Conservation (phyloP, 1,284 basidiomycete species). For the Moesziomyces globuligerus region DNA sequence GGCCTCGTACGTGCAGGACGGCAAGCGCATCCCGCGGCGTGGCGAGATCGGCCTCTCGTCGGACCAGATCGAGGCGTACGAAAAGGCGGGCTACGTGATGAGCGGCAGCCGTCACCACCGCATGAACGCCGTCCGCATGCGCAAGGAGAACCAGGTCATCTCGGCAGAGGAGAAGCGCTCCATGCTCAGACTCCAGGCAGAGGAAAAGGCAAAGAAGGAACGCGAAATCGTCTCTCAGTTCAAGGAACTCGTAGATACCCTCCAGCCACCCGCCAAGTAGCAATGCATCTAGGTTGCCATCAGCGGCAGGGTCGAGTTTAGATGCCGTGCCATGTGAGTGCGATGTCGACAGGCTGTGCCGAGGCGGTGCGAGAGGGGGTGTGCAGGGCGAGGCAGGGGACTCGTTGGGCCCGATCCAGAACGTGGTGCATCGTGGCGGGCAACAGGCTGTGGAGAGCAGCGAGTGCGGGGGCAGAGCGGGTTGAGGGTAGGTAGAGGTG, state of each 20-base stretch:
- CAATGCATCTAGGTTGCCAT: not conserved
- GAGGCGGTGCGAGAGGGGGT: constrained; percentile 5
- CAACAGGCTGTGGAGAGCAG: constrained; percentile 1
- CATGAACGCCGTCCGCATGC: constrained; percentile 94
- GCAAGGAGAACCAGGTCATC: constrained; percentile 99
- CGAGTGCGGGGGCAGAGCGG: not conserved
- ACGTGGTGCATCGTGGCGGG: not conserved
- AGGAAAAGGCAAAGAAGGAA: constrained; percentile 90
- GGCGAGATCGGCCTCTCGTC: constrained; percentile 95
- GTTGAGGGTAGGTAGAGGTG: constrained; percentile 19
- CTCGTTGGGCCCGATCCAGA: constrained; percentile 3
- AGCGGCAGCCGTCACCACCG: constrained; percentile 83
- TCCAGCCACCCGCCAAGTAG: constrained; percentile 16
- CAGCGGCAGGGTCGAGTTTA: not conserved
- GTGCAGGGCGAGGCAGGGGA: constrained; percentile 27
- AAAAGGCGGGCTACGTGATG: constrained; percentile 96
- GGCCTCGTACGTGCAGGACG: constrained; percentile 91
- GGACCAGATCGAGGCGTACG: constrained; percentile 85
- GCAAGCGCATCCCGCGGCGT: constrained; percentile 92
- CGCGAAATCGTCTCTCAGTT: constrained; percentile 70
- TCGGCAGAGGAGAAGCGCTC: constrained; percentile 92
- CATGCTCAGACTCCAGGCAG: constrained; percentile 89
- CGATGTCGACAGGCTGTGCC: constrained; percentile 10
- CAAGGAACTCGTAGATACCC: constrained; percentile 58
- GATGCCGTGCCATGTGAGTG: constrained; percentile 45